Evolutionary conservation across 2,329 filamentous ascomycete genomes (phyloP).

Genomic region (Scedosporium boydii): DNA sequence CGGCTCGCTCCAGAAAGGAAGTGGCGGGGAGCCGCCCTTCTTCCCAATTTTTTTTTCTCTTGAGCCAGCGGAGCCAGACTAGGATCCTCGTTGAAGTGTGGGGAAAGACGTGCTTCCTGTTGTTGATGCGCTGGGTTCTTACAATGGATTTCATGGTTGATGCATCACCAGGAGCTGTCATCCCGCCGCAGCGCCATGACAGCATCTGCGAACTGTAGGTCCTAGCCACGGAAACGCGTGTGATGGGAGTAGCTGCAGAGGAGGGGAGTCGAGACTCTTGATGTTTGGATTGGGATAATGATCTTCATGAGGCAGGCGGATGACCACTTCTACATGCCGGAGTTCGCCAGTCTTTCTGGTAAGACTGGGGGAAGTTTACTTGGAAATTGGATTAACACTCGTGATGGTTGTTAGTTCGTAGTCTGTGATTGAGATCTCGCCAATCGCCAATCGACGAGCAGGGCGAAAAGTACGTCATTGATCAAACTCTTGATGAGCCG

Average conservation of each 20-base stretch:
- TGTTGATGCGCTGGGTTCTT: background rate
- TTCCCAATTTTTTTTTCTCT: no score
- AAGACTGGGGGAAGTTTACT: no score
- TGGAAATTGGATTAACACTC: no score
- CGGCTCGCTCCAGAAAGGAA: background rate
- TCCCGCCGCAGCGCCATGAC: constrained; percentile 3
- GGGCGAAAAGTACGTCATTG: no score
- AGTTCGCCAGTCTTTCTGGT: no score
- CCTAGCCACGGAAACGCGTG: background rate
- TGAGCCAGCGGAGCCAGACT: background rate
- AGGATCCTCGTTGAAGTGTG: background rate
- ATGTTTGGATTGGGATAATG: no score
- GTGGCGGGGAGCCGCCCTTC: background rate
- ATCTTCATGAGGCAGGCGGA: no score
- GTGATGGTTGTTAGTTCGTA: no score
- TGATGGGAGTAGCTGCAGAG: background rate
- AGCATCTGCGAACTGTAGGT: constrained; percentile 1
- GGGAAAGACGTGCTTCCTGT: background rate
- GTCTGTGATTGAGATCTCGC: no score
- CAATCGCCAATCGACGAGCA: no score
- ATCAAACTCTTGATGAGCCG: background rate
- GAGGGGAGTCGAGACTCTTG: no score
- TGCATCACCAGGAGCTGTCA: background rate
- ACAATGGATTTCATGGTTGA: background rate
- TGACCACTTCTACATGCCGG: no score